Evolutionary conservation across 805 yeast genomes (phyloP).

Genomic region (Kazachstania bromeliacearum): DNA sequence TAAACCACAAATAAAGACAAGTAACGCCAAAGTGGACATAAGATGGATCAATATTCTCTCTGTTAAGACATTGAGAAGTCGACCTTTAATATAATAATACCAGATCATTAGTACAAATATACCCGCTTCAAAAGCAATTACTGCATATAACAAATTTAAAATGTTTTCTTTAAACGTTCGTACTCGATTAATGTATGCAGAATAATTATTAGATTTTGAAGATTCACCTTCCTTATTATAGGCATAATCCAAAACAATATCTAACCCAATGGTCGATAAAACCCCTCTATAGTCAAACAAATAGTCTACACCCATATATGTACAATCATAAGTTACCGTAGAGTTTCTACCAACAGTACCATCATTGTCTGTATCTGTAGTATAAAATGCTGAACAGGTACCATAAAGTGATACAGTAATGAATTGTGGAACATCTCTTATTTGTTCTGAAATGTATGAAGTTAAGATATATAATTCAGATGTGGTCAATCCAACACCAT

Average conservation of each 20-base stretch:
- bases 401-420: conserved; percentile 21
- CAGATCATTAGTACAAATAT: conserved; percentile 13
- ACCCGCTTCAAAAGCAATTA: conserved; percentile 8
- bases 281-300: conserved; percentile 24
- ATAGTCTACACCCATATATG: conserved; percentile 11
- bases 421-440: conserved; percentile 20
- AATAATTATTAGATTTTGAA: conserved; percentile 4
- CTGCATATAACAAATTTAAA: conserved; percentile 13
- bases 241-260: conserved; percentile 24
- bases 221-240: conserved; percentile 10
- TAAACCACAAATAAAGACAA: conserved; percentile 16
- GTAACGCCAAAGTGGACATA: conserved; percentile 18
- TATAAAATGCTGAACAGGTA: conserved; percentile 15
- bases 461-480: conserved; percentile 23
- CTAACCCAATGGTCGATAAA: conserved; percentile 18
- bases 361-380: conserved; percentile 3
- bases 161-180: conserved; percentile 12
- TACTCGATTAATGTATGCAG: conserved; percentile 8
- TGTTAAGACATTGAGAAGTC: conserved; percentile 12
- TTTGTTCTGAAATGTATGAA: conserved; percentile 19
- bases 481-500: conserved; percentile 26
- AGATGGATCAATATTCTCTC: conserved; percentile 18
- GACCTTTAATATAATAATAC: conserved; percentile 23
- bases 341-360: conserved; percentile 7
- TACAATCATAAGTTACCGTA: conserved; percentile 10